Conservation (phyloP, 164 flowering plant species). For the Liquidambar formosana region DNA sequence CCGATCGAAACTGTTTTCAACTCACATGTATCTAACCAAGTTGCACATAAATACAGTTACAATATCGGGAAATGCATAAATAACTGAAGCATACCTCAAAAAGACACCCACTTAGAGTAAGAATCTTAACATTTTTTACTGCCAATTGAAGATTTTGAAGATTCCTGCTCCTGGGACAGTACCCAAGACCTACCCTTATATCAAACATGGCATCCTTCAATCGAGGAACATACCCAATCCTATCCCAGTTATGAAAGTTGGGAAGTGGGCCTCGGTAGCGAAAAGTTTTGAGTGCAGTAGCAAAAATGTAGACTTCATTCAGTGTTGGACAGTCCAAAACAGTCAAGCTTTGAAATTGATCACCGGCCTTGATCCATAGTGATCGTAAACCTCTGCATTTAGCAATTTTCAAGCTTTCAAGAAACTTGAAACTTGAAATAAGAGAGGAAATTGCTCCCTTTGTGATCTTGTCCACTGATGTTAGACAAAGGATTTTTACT, state of each 20-base stretch:
- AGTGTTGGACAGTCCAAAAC: conserved; percentile 3
- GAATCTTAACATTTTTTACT: not conserved
- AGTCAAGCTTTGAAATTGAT: not conserved
- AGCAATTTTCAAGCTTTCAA: not conserved
- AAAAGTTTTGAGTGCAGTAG: not conserved
- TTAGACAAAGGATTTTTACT: not conserved
- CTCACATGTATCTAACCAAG: too few relatives aligned
- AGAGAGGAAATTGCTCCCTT: not conserved
- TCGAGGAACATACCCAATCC: not conserved
- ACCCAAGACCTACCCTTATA: not conserved
- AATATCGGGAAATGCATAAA: not conserved
- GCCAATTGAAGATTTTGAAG: not conserved
- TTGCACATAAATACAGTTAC: too few relatives aligned
- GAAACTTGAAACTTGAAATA: not conserved
- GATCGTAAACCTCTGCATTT: conserved; percentile 2
- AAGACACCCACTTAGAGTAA: conserved; percentile 3
- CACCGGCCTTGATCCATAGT: not conserved
- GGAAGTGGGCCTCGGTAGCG: conserved; percentile 2
- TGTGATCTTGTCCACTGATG: conserved; percentile 1
- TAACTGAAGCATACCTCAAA: not conserved
- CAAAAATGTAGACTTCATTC: not conserved
- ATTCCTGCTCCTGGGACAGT: not conserved
- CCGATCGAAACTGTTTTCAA: too few relatives aligned
- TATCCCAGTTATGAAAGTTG: too few relatives aligned
- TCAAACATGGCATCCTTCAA: conserved; percentile 10